phyloP scores from a whole-genome alignment of 441 rosid species.

The Syzygium malaccense region DNA sequence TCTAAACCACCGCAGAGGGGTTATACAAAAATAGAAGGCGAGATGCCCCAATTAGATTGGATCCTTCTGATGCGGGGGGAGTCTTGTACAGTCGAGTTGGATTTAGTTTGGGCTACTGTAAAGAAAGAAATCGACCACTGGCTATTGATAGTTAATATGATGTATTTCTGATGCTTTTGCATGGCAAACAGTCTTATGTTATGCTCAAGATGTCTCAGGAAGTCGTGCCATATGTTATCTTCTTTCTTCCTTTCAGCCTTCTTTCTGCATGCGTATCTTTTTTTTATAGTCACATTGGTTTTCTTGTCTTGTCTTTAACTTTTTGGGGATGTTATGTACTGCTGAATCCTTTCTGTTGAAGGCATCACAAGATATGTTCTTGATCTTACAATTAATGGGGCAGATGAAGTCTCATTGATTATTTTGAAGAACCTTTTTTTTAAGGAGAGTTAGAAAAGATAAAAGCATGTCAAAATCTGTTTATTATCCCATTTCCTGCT shows the following conservation, averaged over 20 bases:
- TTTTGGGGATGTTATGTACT: not conserved
- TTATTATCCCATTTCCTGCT: not conserved
- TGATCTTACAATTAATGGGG: not conserved
- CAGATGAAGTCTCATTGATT: not conserved
- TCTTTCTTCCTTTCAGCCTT: not conserved
- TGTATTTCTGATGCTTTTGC: not conserved
- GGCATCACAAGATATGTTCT: not conserved
- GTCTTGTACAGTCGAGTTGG: too few relatives aligned
- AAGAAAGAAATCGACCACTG: not conserved
- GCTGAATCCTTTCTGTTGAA: not conserved
- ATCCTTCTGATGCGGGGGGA: too few relatives aligned
- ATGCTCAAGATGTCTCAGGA: not conserved
- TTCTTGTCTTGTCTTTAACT: not conserved
- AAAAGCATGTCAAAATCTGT: not conserved
- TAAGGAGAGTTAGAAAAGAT: not conserved
- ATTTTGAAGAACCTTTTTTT: not conserved
- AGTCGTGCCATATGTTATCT: not conserved
- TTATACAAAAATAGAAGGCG: too few relatives aligned
- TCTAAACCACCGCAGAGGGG: too few relatives aligned
- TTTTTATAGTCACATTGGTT: not conserved
- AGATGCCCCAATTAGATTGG: too few relatives aligned
- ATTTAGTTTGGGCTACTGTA: not conserved
- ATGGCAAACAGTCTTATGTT: not conserved
- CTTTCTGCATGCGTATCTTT: not conserved
- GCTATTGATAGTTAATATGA: not conserved